Percentiles rank a stretch among this genome's conserved stretches.
These are phyloP conservation scores for Beauveria australis DNA, from an alignment of 2,329 filamentous ascomycete genomes.

Conservation along the genomic window DNA sequence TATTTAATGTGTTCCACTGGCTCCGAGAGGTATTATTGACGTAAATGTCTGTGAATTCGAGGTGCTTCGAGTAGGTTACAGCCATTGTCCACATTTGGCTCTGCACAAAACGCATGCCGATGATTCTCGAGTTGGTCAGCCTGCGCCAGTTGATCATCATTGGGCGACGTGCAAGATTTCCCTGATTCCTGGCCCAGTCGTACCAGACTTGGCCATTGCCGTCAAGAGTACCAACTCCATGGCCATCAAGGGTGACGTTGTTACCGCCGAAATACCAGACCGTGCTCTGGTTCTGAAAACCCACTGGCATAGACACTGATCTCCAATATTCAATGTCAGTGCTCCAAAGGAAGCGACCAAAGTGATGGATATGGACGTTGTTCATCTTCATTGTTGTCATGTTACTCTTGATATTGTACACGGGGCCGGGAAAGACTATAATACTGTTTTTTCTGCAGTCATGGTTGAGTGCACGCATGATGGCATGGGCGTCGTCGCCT, in stretches of 20 bases:
- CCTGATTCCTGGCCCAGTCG: slow-evolving; percentile 34
- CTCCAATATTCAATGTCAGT: slow-evolving; percentile 44
- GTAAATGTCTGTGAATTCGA: slow-evolving; percentile 42
- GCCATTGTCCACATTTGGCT: slow-evolving; percentile 56
- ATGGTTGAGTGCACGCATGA: slow-evolving; percentile 24
- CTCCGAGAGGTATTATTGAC: slow-evolving; percentile 39
- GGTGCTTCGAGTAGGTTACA: slow-evolving; percentile 37
- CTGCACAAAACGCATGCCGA: slow-evolving; percentile 42
- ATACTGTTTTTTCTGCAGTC: slow-evolving; percentile 22
- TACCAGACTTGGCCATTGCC: slow-evolving; percentile 56
- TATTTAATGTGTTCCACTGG: slow-evolving; percentile 28
- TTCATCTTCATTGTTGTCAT: slow-evolving; percentile 27
- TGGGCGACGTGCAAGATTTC: slow-evolving; percentile 41
- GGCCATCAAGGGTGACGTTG: slow-evolving; percentile 39
- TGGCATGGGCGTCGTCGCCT: slow-evolving; percentile 24
- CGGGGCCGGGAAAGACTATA: slow-evolving; percentile 24
- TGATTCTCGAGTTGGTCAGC: slow-evolving; percentile 39
- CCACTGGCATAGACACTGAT: slow-evolving; percentile 39
- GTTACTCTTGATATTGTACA: slow-evolving; percentile 26
- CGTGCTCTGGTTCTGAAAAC: slow-evolving; percentile 47
- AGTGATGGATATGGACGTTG: slow-evolving; percentile 36
- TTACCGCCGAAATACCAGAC: slow-evolving; percentile 48
- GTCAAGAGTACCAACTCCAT: slow-evolving; percentile 44
- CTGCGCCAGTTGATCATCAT: slow-evolving; percentile 40
- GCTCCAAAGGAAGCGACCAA: slow-evolving; percentile 31